These are phyloP conservation scores for Brassica rapa DNA, from an alignment of 345 rosid species.

Conservation along the genomic window DNA sequence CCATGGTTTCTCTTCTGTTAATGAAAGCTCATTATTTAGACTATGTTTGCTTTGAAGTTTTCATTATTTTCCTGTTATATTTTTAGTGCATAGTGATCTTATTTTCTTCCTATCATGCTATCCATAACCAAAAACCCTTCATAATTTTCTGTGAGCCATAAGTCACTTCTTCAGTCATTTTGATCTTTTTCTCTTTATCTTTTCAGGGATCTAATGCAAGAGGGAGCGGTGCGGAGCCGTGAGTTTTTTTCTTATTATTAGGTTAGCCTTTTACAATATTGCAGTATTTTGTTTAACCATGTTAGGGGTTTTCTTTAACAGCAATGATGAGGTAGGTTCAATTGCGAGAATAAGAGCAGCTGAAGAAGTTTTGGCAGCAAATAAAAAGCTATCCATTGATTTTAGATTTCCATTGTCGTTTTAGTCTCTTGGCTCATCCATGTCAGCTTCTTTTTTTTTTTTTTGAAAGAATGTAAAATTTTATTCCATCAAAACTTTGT, in stretches of 20 bases:
- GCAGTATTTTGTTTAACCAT: slow-evolving; percentile 26
- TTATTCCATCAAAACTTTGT: no score
- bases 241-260: not conserved
- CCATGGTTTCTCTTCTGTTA: slow-evolving; percentile 5
- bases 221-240: slow-evolving; percentile 49
- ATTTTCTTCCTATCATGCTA: not conserved
- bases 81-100: not conserved
- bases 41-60: not conserved
- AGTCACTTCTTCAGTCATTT: slow-evolving; percentile 19
- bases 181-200: not conserved
- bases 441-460: slow-evolving; percentile 14
- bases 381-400: slow-evolving; percentile 60
- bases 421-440: not conserved
- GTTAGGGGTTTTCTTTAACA: slow-evolving; percentile 39
- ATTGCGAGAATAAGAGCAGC: slow-evolving; percentile 82
- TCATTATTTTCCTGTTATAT: not conserved
- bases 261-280: not conserved
- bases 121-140: not conserved
- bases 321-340: slow-evolving; percentile 70
- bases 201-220: slow-evolving; percentile 57
- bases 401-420: not conserved
- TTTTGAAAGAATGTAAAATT: no score
- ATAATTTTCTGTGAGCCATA: slow-evolving; percentile 7
- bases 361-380: slow-evolving; percentile 79
- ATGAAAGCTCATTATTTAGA: slow-evolving; percentile 12